Base-by-base conservation (phyloP, 495 filamentous ascomycete species). In the Daldinia loculata region DNA sequence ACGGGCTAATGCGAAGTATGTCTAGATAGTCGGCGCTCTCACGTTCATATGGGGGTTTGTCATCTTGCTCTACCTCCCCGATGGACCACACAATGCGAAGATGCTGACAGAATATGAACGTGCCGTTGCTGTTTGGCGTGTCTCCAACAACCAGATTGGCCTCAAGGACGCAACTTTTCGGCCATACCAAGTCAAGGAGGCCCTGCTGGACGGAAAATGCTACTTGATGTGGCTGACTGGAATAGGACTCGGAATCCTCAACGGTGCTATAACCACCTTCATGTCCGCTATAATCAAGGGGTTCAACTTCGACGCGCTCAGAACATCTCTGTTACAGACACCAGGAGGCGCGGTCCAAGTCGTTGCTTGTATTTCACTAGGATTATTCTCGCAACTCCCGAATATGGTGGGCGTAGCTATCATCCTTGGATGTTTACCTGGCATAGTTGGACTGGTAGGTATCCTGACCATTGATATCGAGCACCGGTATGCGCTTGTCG, bases 401-500 rank as follows among this genome's bases (percentile, higher is more conserved):
- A 74, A 76, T 26, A 77, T 77, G 75, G 53, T 75, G 6, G 75
- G 75, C n/a, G 67, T 32, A 7, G 22, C 67, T 41, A 74, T 74
- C 38, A 60, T 77, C 7, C 2, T 75, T 34, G 69, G 73, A 4
- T 75, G 73, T 15, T 34, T 75, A 22, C 69, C 66, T 38, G 57
- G 65, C 4, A 72, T 75, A 55, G 73, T 62, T 5, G 73, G 59
- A 6, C 66, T 75, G 17, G 59, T 72, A 6, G 73, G 73, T 15
- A 69, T 75, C 48, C 57, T 75, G 5, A 72, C 69, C 48, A 75
- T 75, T 30, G 19, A 69, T 27, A 72, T 85, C 5, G 74, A 83
- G 27, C 80, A 86, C 34, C 81, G 81, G 19, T 87, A 80, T 76
- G 81, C 79, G 6, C 78, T 88, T 4, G 83, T 87, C 29, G 85